Percentiles rank a stretch among this genome's conserved stretches.
Evolutionary conservation across 306 rosid genomes (phyloP).

Genomic region (Ormosia semicastrata): DNA sequence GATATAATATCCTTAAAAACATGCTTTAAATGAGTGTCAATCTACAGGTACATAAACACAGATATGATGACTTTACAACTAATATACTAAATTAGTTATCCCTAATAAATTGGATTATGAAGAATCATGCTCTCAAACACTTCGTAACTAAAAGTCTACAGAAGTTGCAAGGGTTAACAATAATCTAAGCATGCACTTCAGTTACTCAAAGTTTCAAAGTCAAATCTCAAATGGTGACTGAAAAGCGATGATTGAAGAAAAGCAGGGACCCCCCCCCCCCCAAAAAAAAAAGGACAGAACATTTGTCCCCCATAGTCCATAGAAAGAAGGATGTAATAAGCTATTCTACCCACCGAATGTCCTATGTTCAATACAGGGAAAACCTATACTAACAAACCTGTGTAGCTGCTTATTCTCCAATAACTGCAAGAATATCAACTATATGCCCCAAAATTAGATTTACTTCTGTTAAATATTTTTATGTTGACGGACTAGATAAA

Average conservation of each 20-base stretch:
- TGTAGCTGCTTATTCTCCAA: constrained; percentile 68
- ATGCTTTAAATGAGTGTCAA: constrained; percentile 69
- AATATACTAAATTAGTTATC: neutral
- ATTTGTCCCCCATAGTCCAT: neutral
- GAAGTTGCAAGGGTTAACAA: neutral
- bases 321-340: neutral
- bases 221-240: neutral
- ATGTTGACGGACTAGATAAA: too few species aligned
- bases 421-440: constrained; percentile 60
- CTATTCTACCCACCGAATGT: neutral
- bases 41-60: constrained; percentile 41
- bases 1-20: constrained; percentile 52
- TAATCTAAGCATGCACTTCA: neutral
- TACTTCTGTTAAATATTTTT: constrained; percentile 28
- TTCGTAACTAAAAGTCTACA: neutral
- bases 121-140: neutral
- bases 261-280: neutral
- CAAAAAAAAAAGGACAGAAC: neutral
- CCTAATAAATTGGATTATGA: neutral
- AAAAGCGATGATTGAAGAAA: neutral
- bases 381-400: constrained; percentile 56
- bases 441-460: constrained; percentile 47
- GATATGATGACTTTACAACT: neutral
- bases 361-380: neutral
- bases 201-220: neutral